Evolutionary conservation across 768 basidiomycete species (phyloP).

Genomic region (Steccherinum ochraceum): DNA sequence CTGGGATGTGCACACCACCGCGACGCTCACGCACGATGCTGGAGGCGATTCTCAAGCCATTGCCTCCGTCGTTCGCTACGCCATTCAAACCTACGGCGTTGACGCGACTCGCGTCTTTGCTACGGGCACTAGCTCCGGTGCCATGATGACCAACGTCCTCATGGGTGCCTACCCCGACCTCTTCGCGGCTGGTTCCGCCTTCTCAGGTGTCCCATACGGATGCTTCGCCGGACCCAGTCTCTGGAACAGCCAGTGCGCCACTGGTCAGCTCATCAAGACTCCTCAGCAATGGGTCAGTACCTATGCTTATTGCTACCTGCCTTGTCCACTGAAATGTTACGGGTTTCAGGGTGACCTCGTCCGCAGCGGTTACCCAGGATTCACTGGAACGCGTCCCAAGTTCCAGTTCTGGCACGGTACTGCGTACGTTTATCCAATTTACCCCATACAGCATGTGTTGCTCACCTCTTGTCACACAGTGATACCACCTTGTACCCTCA

Average conservation of each 20-base stretch:
- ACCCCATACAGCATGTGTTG: background rate
- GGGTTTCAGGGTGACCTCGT: conserved; percentile 36
- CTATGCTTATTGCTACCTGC: background rate
- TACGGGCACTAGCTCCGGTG: conserved; percentile 46
- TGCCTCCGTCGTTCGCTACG: conserved; percentile 40
- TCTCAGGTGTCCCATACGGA: conserved; percentile 48
- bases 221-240: conserved; percentile 44
- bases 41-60: conserved; percentile 50
- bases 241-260: conserved; percentile 44
- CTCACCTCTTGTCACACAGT: conserved; percentile 18
- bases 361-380: conserved; percentile 43
- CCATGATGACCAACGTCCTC: conserved; percentile 58
- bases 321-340: too few relatives aligned
- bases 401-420: conserved; percentile 54
- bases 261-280: conserved; percentile 38
- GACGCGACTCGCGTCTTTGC: conserved; percentile 41
- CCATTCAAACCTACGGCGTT: conserved; percentile 41
- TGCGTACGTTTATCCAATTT: conserved; percentile 15
- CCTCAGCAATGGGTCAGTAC: conserved; percentile 34
- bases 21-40: conserved; percentile 47
- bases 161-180: conserved; percentile 49
- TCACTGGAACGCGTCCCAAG: conserved; percentile 42
- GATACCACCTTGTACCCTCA: conserved; percentile 45
- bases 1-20: conserved; percentile 47
- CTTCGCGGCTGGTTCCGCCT: conserved; percentile 40